Conservation (phyloP, 306 rosid genomes). For the Vigna hirtella region DNA sequence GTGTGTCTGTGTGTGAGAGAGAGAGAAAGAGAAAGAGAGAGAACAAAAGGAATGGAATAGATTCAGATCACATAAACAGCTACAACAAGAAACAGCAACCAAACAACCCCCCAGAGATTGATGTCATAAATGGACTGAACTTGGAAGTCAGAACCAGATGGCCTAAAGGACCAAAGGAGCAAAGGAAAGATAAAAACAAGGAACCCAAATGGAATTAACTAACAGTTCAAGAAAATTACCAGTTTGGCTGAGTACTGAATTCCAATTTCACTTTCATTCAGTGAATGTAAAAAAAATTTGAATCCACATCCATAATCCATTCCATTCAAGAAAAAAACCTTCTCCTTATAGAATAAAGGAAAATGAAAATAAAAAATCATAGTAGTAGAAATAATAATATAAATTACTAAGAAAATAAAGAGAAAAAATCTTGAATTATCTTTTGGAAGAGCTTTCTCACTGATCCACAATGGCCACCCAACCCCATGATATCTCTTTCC, state of each 20-base stretch:
- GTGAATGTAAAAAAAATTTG: conserved; percentile 34
- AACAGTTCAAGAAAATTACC: conserved; percentile 55
- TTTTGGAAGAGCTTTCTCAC: conserved; percentile 51
- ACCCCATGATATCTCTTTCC: conserved; percentile 47
- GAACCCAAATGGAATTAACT: conserved; percentile 44
- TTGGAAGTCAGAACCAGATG: conserved; percentile 44
- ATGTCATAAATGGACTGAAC: conserved; percentile 50
- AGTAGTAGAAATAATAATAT: background rate
- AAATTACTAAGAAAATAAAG: background rate
- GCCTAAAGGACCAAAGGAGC: conserved; percentile 27
- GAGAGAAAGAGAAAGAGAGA: conserved; percentile 9
- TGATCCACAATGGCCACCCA: conserved; percentile 51
- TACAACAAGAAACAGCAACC: conserved; percentile 45
- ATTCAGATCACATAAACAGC: conserved; percentile 61
- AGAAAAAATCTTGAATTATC: conserved; percentile 37
- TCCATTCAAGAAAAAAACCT: background rate
- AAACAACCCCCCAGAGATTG: conserved; percentile 53
- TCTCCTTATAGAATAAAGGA: background rate
- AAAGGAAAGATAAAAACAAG: conserved; percentile 25
- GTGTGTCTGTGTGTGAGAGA: background rate
- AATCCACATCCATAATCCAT: conserved; percentile 31
- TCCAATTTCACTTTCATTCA: conserved; percentile 36
- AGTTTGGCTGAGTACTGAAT: conserved; percentile 45
- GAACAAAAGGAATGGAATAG: conserved; percentile 53
- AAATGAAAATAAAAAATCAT: background rate